Conservation (phyloP, 2,329 filamentous ascomycete genomes). For the Parascedosporium putredinis region DNA sequence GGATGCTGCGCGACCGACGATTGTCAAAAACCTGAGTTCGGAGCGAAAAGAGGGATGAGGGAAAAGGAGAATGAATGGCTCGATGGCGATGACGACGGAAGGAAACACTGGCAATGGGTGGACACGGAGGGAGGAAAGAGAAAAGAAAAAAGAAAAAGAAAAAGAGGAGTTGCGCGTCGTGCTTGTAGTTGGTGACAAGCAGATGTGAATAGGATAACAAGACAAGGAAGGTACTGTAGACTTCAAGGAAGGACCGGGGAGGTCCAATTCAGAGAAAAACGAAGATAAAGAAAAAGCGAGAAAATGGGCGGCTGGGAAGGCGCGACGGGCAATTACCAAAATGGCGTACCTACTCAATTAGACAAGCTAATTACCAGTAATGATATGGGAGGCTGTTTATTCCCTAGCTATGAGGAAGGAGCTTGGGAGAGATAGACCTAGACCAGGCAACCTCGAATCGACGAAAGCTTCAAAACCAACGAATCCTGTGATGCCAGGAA, state of each 20-base stretch:
- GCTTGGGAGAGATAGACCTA: not conserved
- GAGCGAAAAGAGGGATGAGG: no score
- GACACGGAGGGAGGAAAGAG: not conserved
- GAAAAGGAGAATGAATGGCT: not conserved
- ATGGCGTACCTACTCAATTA: not conserved
- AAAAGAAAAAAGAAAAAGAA: not conserved
- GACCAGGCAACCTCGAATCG: not conserved
- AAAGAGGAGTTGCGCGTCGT: not conserved
- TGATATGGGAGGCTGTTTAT: no score
- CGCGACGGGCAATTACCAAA: slow-evolving; percentile 5
- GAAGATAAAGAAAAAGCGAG: no score
- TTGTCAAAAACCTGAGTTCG: not conserved
- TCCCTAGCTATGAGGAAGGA: no score
- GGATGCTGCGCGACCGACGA: not conserved
- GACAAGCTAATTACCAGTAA: slow-evolving; percentile 2
- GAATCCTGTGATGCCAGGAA: not conserved
- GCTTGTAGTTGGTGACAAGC: not conserved
- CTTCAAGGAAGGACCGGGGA: not conserved
- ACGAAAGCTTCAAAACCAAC: not conserved
- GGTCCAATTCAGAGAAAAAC: not conserved
- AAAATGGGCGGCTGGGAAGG: slow-evolving; percentile 6
- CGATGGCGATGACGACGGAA: not conserved
- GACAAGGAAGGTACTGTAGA: not conserved
- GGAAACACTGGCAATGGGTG: no score
- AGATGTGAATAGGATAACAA: not conserved